Evolutionary conservation across 805 yeast species (phyloP).

Genomic region (Suhomyces canberraensis): DNA sequence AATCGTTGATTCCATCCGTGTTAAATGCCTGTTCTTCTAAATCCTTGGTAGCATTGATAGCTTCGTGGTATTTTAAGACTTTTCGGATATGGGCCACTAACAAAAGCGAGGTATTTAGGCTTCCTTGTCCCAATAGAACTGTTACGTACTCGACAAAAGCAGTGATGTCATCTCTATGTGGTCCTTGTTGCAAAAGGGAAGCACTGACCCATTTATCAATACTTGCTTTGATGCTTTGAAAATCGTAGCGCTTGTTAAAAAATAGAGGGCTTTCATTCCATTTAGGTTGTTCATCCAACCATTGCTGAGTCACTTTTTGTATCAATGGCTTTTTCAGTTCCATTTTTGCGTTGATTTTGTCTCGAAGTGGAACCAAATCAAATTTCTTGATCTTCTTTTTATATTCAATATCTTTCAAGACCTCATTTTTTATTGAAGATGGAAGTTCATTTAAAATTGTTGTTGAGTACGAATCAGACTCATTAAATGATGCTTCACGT

Average conservation of each 20-base stretch:
- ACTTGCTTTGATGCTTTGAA: slow-evolving; percentile 9
- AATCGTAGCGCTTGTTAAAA: slow-evolving; percentile 1
- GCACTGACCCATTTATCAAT: slow-evolving; percentile 25
- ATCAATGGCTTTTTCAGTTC: slow-evolving; percentile 11
- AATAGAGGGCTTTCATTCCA: slow-evolving; percentile 8
- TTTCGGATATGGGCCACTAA: slow-evolving; percentile 13
- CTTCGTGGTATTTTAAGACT: slow-evolving; percentile 6
- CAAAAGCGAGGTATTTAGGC: slow-evolving; percentile 15
- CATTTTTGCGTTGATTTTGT: slow-evolving; percentile 19
- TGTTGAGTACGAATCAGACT: slow-evolving; percentile 32
- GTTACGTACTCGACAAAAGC: slow-evolving; percentile 18
- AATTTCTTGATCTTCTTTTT: slow-evolving; percentile 23
- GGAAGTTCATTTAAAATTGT: slow-evolving; percentile 38
- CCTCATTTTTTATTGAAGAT: slow-evolving; percentile 33
- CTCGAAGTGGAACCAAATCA: slow-evolving; percentile 24
- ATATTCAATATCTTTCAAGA: slow-evolving; percentile 32
- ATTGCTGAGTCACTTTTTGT: slow-evolving; percentile 14
- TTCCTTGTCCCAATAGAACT: slow-evolving; percentile 14
- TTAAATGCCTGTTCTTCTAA: slow-evolving; percentile 1
- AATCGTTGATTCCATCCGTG: slow-evolving; percentile 17
- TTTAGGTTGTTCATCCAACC: slow-evolving; percentile 20
- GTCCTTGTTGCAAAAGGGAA: slow-evolving; percentile 31
- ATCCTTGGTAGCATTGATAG: slow-evolving; percentile 2
- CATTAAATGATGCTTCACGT: slow-evolving; percentile 14
- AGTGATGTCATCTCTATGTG: slow-evolving; percentile 30